Base-by-base conservation (phyloP, 1,139 yeast genomes). In the Magnusiomyces clavatus region DNA sequence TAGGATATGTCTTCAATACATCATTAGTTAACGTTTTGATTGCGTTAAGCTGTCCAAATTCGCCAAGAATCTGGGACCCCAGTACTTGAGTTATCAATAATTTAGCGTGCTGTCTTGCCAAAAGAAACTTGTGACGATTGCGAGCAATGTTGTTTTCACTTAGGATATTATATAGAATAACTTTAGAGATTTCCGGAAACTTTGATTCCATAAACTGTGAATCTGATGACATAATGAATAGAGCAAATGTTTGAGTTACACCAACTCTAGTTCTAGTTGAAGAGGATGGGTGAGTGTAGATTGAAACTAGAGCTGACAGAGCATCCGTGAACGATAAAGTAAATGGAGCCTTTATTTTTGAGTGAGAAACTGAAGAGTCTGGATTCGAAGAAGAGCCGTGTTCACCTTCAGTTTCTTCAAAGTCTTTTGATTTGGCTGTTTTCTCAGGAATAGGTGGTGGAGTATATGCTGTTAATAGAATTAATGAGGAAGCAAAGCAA, bases 41-140 rank as follows among this genome's bases (percentile, higher is more conserved):
- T 1, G 68, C 68, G 3, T 60, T 48, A 29, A 65, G 47, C 51
- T 66, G 67, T 4, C 69, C 69, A 41, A 59, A 55, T 50, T 68
- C 72, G 13, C 70, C 71, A 20, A 68, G 58, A 29, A 64, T 46
- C 46, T 63, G 61, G 20, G 51, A 54, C 2, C 65, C 61, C 20
- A 68, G 54, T 12, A 64, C 56, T 17, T 63, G 61, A 39, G 62
- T 60, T 31, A 68, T 57, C 43, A 68, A 49, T 45, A 64, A 63
- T 17, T 51, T 47, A 2, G 62, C 61, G 47, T 68, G 69, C 12
- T 62, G 52, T 34, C 65, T 55, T 1, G 66, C 64, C 31, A 61
- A 54, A 46, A 62, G 49, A 24, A 52, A 51, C 40, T 60, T 57
- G 51, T 61, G 60, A 20, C 59, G 54, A 48, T 57, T 56, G 19